These are phyloP conservation scores for Alternaria hordeiaustralica DNA, from an alignment of 2,329 filamentous ascomycete genomes.

Conservation along the genomic window DNA sequence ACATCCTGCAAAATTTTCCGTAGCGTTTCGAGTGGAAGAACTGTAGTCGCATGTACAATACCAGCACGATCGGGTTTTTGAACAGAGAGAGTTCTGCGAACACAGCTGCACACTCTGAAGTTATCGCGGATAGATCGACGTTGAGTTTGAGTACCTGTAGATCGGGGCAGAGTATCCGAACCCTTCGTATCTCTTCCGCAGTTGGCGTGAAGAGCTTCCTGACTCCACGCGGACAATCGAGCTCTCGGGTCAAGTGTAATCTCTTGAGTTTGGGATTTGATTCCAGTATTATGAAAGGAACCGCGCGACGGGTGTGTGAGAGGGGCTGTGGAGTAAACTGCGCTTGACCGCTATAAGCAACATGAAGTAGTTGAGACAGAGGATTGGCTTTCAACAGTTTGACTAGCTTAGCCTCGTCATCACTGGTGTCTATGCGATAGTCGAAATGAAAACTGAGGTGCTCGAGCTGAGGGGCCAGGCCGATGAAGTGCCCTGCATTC, in stretches of 20 bases:
- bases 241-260: background rate
- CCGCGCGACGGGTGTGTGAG: background rate
- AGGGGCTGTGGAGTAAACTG: background rate
- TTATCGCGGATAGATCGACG: background rate
- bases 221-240: background rate
- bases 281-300: background rate
- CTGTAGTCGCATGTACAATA: background rate
- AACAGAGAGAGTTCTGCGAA: conserved; percentile 3
- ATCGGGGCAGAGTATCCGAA: background rate
- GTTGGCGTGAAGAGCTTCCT: background rate
- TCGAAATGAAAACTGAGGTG: background rate
- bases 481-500: background rate
- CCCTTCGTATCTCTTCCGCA: background rate
- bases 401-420: background rate
- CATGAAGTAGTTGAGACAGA: background rate
- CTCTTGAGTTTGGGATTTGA: background rate
- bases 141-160: background rate
- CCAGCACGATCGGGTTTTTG: background rate
- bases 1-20: background rate
- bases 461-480: background rate
- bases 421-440: background rate
- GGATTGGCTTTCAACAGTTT: background rate
- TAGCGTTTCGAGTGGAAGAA: background rate
- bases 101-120: background rate
- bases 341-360: background rate